Percentiles rank a stretch among this genome's conserved stretches.
phyloP scores from a whole-genome alignment of 371 early-diverging fungal species.

The Syncephalis plumigaleata region DNA sequence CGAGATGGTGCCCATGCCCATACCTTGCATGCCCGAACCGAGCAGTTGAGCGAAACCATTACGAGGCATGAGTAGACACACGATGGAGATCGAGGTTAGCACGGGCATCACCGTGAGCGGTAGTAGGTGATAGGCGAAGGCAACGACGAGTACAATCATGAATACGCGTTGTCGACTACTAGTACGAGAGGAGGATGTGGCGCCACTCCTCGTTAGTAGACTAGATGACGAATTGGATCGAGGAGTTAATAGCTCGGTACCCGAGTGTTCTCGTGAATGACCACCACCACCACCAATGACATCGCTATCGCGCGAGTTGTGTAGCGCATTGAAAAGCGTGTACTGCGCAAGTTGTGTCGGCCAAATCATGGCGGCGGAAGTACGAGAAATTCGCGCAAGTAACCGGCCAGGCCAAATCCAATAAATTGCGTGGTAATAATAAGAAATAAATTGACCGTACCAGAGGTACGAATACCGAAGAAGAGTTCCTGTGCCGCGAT shows the following conservation, averaged over 20 bases:
- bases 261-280: too few relatives aligned
- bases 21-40: constrained; percentile 18
- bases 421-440: constrained; percentile 47
- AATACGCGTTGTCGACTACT: constrained; percentile 21
- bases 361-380: constrained; percentile 78
- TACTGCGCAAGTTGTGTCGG: constrained; percentile 55
- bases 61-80: constrained; percentile 22
- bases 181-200: constrained; percentile 18
- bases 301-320: too few relatives aligned
- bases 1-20: constrained; percentile 12
- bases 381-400: constrained; percentile 56
- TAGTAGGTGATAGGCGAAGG: constrained; percentile 32
- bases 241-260: too few relatives aligned
- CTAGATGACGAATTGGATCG: too few relatives aligned
- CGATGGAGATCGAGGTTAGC: constrained; percentile 20
- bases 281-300: too few relatives aligned
- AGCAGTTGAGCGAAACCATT: constrained; percentile 30
- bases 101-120: constrained; percentile 36
- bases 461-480: constrained; percentile 20
- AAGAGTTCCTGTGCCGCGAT: constrained; percentile 31
- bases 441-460: constrained; percentile 23
- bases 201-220: too few relatives aligned
- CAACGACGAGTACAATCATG: constrained; percentile 12
- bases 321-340: constrained; percentile 59
- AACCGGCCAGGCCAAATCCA: constrained; percentile 76